Base-by-base conservation (phyloP, 306 rosid genomes). In the Comarum palustre region DNA sequence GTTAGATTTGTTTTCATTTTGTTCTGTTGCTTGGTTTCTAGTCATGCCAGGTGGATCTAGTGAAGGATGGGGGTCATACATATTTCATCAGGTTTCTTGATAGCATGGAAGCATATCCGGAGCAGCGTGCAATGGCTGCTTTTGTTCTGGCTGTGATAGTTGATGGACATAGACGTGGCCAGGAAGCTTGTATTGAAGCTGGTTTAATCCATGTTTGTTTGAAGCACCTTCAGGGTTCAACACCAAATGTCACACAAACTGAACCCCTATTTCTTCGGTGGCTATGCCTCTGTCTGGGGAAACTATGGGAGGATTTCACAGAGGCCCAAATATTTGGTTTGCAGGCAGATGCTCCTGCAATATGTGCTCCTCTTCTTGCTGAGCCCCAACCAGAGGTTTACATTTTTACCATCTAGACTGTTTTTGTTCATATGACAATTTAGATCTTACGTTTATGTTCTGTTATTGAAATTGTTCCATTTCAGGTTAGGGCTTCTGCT, bases 41-140 rank as follows among this genome's bases (percentile, higher is more conserved):
- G 99, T 95, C 99, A 43, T 95, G 99, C 72, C 99, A 95, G 88
- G 93, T 88, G 80, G 99, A 95, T 92, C 84, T 95, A 66, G 99
- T 91, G 62, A 95, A 95, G 89, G 99, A 95, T 77, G 91, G 89
- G 41, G 96, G 99, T 46, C 99, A 92, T 82, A 83, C 80, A 7
- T 95, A 95, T 82, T 95, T 95, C 86, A 90, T 95, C 73, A 89
- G 89, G 82, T 91, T 91, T 83, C 99, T 95, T 84, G 99, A 95
- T 83, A 91, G 96, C 82, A 75, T 75, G 83, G 99, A 95, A 81
- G 96, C 96, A 65, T 92, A 47, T 81, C 96, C 97, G 38, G 96
- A 95, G 76, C 96, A 92, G 74, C 96, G 93, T 57, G 99, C 99
- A 75, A 92, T 92, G 99, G 97, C 99, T 77, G 99, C 99, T 38